phyloP scores from a whole-genome alignment of 2,329 filamentous ascomycete species.

The Sarocladiaceae sp. region DNA sequence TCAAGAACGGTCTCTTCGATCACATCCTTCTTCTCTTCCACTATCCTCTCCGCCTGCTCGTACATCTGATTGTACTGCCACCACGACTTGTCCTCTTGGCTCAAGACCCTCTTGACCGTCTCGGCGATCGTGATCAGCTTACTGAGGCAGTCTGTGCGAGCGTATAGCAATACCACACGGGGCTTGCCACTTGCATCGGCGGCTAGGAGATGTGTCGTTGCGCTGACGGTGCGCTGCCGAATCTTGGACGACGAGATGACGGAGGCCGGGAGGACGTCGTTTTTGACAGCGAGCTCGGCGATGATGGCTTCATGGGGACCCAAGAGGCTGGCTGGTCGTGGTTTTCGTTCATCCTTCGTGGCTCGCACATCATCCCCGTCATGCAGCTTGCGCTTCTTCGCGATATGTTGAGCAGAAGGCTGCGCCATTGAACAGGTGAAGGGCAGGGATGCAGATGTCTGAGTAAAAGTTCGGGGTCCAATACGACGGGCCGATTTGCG shows the following conservation, averaged over 20 bases:
- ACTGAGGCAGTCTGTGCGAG: conserved; percentile 43
- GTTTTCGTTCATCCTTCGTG: conserved; percentile 10
- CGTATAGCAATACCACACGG: conserved; percentile 42
- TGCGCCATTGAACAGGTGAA: conserved; percentile 8
- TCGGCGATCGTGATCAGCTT: conserved; percentile 66
- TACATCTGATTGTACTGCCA: conserved; percentile 54
- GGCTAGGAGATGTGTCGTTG: conserved; percentile 37
- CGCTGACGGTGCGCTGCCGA: conserved; percentile 42
- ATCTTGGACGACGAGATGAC: conserved; percentile 57
- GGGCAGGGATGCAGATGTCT: no score
- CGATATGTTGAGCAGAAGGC: conserved; percentile 5
- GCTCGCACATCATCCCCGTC: conserved; percentile 12
- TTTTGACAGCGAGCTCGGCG: conserved; percentile 36
- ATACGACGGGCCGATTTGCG: no score
- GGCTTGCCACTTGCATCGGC: conserved; percentile 11
- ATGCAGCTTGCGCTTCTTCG: conserved; percentile 16
- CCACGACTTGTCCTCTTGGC: conserved; percentile 38
- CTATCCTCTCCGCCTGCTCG: conserved; percentile 29
- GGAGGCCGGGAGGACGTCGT: conserved; percentile 45
- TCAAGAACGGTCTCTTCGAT: conserved; percentile 38
- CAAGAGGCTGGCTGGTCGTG: conserved; percentile 18
- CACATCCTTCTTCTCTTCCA: conserved; percentile 24
- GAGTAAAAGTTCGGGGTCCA: no score
- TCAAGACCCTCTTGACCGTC: conserved; percentile 53
- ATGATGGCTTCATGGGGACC: conserved; percentile 37